Evolutionary conservation across 1,284 basidiomycete species (phyloP), one percentile per base, ranked within the genome.

Genomic region (Apiotrichum mycotoxinovorans): DNA sequence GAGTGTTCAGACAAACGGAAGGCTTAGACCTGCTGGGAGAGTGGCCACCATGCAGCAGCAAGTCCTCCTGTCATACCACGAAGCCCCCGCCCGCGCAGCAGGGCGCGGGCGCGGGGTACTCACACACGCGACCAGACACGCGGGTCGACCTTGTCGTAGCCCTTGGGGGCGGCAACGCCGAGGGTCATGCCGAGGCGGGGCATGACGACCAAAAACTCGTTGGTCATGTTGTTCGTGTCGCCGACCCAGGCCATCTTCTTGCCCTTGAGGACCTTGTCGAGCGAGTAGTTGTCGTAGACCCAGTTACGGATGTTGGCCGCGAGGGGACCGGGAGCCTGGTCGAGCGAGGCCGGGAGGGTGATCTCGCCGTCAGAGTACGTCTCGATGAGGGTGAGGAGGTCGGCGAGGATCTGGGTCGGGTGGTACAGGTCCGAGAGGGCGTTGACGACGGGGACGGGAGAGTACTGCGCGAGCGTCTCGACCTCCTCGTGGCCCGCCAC

Each of bases 381-480:
- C 66, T 98, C 94, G 66, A 91, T 84, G 27, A 98, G 81, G 0
- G 95, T 96, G 54, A 97, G 81, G 10, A 98, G 74, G 78, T 98
- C 94, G 3, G 95, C 95, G 26, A 98, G 85, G 61, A 89, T 87
- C 74, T 98, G 95, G 0, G 93, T 96, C 1, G 95, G 95, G 73
- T 98, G 95, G 86, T 93, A 98, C 40, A 94, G 83, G 18, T 89
- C 89, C 2, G 91, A 96, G 23, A 98, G 85, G 2, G 95, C 95
- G 74, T 98, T 98, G 74, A 98, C 82, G 17, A 98, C 91, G 0
- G 95, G 95, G 1, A 97, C 92, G 2, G 86, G 83, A 0, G 94
- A 93, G 78, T 96, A 80, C 75, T 86, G 81, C 12, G 91, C 92
- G 9, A 98, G 81, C 78, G 89, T 87, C 83, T 95, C 93, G 55